Evolutionary conservation across 305 asterid species (phyloP).

Genomic region (Fraxinus platypoda): DNA sequence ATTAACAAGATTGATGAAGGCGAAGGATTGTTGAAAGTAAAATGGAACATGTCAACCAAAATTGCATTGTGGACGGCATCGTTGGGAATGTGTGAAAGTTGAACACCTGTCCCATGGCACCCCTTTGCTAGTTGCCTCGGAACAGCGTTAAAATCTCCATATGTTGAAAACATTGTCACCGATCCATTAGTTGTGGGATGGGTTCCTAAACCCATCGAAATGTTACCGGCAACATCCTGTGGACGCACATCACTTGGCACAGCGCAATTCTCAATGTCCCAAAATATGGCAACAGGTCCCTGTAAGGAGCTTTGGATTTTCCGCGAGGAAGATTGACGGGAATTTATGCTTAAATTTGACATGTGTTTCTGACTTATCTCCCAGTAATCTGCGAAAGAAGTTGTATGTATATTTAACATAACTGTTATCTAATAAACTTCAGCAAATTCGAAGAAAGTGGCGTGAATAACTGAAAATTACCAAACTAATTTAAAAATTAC

Average conservation of each 20-base stretch:
- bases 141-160: constrained; percentile 37
- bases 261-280: constrained; percentile 98
- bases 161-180: no score
- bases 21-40: constrained; percentile 84
- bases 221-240: constrained; percentile 82
- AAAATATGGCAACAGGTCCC: constrained; percentile 73
- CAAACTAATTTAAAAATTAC: no score
- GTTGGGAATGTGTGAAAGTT: constrained; percentile 78
- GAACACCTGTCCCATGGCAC: constrained; percentile 89
- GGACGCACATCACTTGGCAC: constrained; percentile 81
- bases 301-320: constrained; percentile 28
- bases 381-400: no score
- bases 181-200: constrained; percentile 65
- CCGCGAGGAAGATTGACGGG: constrained; percentile 17
- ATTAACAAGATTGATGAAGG: constrained; percentile 86
- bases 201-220: constrained; percentile 66
- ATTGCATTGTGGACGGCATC: constrained; percentile 94
- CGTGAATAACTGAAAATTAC: no score
- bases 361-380: no score
- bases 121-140: constrained; percentile 82
- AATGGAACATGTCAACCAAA: constrained; percentile 89
- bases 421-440: no score
- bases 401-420: no score
- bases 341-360: no score
- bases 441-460: no score